Evolutionary conservation across 78 protist genomes (phyloP), one percentile per base, ranked within the genome.

Genomic region (Capsaspora owczarzaki): DNA sequence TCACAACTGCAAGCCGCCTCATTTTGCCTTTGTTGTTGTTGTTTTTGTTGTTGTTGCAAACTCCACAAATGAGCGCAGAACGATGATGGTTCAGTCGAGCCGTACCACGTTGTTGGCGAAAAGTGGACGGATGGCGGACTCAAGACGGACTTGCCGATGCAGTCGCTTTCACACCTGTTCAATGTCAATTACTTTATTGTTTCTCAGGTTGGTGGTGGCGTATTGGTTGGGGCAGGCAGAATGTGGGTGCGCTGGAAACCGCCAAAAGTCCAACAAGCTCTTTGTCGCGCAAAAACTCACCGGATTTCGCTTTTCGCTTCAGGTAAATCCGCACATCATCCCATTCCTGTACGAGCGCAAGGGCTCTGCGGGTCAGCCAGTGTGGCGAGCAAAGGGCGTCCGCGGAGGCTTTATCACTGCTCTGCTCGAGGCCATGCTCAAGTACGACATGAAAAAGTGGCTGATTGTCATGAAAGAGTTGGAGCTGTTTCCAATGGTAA

Each of bases 121-220:
- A 61, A 43, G 63, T 91, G 78, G 81, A 29, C 78, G 14, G 91
- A 91, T 61, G 94, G 91, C 77, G 31, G 71, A 1, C 40, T 87
- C 22, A 74, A 86, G 22, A 23, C 83, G 8, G 94, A 91, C 84
- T 78, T 91, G 31, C 94, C 94, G 12, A 77, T 35, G 78, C 23
- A 74, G 79, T 37, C 87, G 27, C 81, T 91, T 42, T 19, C 83
- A 0, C 85, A 87, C 47, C 74, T 87, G 27, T 91, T 87, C 82
- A 87, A 91, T 42, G 86, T 91, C 70, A 83, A 87, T 76, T 78
- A 49, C 70, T 79, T 79, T 37, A 79, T 85, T 33, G 89, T 85
- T 10, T 85, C 89, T 0, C 89, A 85, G 51, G 79, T 74, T 1
- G 72, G 27, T 4, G 6, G 33, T 2, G n/a, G n/a, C n/a, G n/a